Conservation (phyloP, 192 early-diverging fungal genomes). For the Podila horticola region DNA sequence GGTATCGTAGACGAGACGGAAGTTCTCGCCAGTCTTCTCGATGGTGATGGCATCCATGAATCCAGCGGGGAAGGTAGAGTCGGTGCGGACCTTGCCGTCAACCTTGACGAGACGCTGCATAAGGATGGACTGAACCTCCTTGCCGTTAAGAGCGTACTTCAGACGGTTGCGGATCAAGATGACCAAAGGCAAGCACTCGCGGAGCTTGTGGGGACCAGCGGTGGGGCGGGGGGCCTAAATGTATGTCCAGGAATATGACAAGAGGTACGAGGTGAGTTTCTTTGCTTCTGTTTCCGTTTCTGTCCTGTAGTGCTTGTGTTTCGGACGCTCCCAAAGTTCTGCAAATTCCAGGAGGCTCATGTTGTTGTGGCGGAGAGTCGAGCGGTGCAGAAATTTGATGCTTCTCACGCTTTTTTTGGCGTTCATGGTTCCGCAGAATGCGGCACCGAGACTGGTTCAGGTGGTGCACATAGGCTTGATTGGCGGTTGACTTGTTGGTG, state of each 20-base stretch:
- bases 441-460: too few relatives aligned
- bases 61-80: conserved; percentile 95
- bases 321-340: too few relatives aligned
- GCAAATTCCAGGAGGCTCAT: too few relatives aligned
- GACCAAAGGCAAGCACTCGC: conserved; percentile 98
- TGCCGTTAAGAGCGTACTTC: conserved; percentile 98
- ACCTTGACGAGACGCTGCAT: conserved; percentile 99
- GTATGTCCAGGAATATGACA: not conserved
- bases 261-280: too few relatives aligned
- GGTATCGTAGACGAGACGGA: conserved; percentile 99
- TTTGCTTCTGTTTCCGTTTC: too few relatives aligned
- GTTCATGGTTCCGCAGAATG: too few relatives aligned
- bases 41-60: conserved; percentile 89
- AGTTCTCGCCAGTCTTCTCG: conserved; percentile 75
- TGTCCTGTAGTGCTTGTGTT: too few relatives aligned
- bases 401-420: too few relatives aligned
- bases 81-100: conserved; percentile 98
- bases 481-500: too few relatives aligned
- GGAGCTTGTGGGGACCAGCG: conserved; percentile 99
- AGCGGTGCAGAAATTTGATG: too few relatives aligned
- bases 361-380: too few relatives aligned
- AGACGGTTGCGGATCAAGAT: conserved; percentile 99
- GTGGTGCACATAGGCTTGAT: too few relatives aligned
- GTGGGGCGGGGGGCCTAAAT: conserved; percentile 89
- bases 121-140: conserved; percentile 95